phyloP scores from a whole-genome alignment of 2,329 filamentous ascomycete species.

The Sphaerulina musiva region DNA sequence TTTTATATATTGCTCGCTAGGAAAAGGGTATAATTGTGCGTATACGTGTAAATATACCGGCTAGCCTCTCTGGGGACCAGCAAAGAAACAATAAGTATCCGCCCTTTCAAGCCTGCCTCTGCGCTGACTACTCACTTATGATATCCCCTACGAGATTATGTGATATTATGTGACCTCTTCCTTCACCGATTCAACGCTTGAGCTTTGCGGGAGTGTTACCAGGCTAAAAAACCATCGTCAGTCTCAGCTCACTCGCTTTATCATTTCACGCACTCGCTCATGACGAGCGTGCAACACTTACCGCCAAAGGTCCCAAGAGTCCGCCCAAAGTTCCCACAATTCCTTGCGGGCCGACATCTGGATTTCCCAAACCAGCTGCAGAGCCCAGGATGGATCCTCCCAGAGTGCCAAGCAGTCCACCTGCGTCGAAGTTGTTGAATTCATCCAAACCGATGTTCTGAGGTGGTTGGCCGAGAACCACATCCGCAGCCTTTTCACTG shows the following conservation, averaged over 20 bases:
- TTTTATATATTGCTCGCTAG: too few species aligned
- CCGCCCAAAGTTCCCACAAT: conserved; percentile 1
- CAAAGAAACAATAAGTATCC: too few species aligned
- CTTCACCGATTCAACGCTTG: not conserved
- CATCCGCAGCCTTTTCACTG: conserved; percentile 56
- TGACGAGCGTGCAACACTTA: not conserved
- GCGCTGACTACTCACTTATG: too few species aligned
- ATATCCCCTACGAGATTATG: too few species aligned
- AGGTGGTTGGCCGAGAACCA: conserved; percentile 49
- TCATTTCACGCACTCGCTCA: not conserved
- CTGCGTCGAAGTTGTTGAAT: conserved; percentile 40
- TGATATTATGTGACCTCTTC: too few species aligned
- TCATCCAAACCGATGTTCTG: conserved; percentile 40
- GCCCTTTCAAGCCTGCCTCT: too few species aligned
- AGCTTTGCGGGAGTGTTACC: not conserved
- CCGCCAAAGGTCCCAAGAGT: not conserved
- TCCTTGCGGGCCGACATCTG: not conserved
- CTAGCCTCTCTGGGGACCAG: too few species aligned
- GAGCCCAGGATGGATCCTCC: conserved; percentile 2
- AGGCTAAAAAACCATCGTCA: not conserved
- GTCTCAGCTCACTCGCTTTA: not conserved
- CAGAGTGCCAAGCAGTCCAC: conserved; percentile 3
- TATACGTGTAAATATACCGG: too few species aligned
- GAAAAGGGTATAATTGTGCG: too few species aligned
- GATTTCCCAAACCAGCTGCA: not conserved